Conservation (phyloP, 2,329 filamentous ascomycete genomes). For the Pseudodiploospora longispora region DNA sequence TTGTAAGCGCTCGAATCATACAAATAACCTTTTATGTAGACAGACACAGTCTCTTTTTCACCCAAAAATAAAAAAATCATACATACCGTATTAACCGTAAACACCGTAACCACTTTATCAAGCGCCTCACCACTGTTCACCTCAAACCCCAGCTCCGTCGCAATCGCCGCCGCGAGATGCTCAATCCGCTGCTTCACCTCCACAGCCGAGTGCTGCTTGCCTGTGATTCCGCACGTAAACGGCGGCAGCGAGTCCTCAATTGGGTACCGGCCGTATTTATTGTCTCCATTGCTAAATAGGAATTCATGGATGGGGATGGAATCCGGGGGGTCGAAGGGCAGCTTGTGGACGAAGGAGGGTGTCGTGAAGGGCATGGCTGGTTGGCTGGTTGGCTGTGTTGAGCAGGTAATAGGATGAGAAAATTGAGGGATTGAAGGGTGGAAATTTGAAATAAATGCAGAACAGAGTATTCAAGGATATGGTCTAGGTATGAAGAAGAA, state of each 20-base stretch:
- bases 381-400: too few relatives aligned
- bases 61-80: not conserved
- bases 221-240: constrained; percentile 65
- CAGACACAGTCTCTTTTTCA: too few relatives aligned
- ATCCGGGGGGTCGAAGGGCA: constrained; percentile 38
- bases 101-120: constrained; percentile 68
- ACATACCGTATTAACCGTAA: constrained; percentile 58
- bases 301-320: constrained; percentile 61
- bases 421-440: too few relatives aligned
- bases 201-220: constrained; percentile 50
- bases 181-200: constrained; percentile 61
- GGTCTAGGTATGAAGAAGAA: not conserved
- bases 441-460: too few relatives aligned
- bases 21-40: not conserved
- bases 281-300: constrained; percentile 51
- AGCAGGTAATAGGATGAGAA: not conserved
- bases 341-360: constrained; percentile 9
- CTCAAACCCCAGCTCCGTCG: constrained; percentile 60
- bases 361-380: constrained; percentile 10
- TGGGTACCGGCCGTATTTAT: constrained; percentile 52
- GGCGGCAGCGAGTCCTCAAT: constrained; percentile 52
- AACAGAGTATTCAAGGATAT: too few relatives aligned
- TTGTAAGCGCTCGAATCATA: not conserved
- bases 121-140: constrained; percentile 63
- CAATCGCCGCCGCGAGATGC: constrained; percentile 44